These are phyloP conservation scores for Heliocybe sulcata DNA, from an alignment of 1,284 basidiomycete species.

Conservation along the genomic window DNA sequence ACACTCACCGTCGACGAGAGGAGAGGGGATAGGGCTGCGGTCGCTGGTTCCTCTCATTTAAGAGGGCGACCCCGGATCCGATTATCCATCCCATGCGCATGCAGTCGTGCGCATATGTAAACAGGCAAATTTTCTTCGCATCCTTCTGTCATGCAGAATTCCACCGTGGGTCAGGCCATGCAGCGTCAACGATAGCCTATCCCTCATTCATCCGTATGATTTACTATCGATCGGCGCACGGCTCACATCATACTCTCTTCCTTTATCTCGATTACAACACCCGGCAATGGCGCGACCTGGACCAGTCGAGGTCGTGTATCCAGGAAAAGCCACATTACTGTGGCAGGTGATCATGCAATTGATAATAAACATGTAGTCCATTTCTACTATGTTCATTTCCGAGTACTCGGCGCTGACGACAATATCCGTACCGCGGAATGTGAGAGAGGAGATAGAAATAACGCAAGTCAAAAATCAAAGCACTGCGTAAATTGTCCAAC, in stretches of 20 bases:
- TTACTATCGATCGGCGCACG: neutral
- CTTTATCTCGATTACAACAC: neutral
- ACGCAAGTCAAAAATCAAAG: neutral
- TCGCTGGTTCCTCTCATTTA: neutral
- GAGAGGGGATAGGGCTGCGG: neutral
- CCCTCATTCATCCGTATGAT: neutral
- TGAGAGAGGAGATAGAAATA: neutral
- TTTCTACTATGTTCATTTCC: no score
- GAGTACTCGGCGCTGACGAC: no score
- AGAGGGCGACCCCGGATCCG: neutral
- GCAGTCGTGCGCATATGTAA: neutral
- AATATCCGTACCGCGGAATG: no score
- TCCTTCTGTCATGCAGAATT: neutral
- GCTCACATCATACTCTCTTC: neutral
- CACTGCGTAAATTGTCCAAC: neutral
- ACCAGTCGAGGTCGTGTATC: neutral
- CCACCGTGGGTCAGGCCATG: neutral
- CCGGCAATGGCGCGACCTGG: neutral
- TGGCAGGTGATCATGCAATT: neutral
- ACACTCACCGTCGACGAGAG: neutral
- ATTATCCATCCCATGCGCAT: slow-evolving; percentile 1
- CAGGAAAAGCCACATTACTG: neutral
- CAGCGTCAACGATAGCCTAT: neutral
- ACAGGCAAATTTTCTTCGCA: neutral
- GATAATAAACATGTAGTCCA: no score